These are phyloP conservation scores for Fragaria iinumae DNA, from an alignment of 306 rosid genomes.

Conservation along the genomic window DNA sequence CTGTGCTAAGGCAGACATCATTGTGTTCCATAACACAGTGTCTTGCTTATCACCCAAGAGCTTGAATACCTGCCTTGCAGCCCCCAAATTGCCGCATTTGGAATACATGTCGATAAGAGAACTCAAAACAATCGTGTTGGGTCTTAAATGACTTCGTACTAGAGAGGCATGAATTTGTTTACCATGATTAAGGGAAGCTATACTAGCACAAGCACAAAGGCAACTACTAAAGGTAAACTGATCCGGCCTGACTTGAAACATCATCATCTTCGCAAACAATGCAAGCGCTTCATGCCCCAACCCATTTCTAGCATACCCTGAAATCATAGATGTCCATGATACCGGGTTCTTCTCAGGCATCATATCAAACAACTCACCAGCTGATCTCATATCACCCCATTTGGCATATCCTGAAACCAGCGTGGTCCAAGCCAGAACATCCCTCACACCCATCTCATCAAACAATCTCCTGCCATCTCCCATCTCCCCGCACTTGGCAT, in stretches of 20 bases:
- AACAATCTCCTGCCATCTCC: conserved; percentile 61
- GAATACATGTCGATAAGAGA: conserved; percentile 82
- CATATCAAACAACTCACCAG: conserved; percentile 50
- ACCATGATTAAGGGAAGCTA: conserved; percentile 65
- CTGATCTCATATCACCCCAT: conserved; percentile 62
- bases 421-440: conserved; percentile 72
- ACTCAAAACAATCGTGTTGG: conserved; percentile 64
- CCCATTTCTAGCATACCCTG: conserved; percentile 66
- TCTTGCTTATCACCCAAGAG: conserved; percentile 51
- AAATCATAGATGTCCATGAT: conserved; percentile 75
- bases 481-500: conserved; percentile 68
- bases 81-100: conserved; percentile 66
- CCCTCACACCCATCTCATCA: conserved; percentile 55
- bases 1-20: conserved; percentile 66
- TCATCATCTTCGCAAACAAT: conserved; percentile 57
- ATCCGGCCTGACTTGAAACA: conserved; percentile 53
- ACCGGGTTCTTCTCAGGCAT: conserved; percentile 72
- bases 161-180: conserved; percentile 64
- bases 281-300: conserved; percentile 69
- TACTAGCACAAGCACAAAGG: conserved; percentile 67
- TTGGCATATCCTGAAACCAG: conserved; percentile 68
- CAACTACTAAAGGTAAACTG: conserved; percentile 79
- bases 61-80: conserved; percentile 46
- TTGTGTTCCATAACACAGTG: conserved; percentile 70
- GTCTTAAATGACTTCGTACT: conserved; percentile 51